These are phyloP conservation scores for Amaranthus cruentus DNA, from an alignment of 148 eudicot genomes.

Conservation along the genomic window DNA sequence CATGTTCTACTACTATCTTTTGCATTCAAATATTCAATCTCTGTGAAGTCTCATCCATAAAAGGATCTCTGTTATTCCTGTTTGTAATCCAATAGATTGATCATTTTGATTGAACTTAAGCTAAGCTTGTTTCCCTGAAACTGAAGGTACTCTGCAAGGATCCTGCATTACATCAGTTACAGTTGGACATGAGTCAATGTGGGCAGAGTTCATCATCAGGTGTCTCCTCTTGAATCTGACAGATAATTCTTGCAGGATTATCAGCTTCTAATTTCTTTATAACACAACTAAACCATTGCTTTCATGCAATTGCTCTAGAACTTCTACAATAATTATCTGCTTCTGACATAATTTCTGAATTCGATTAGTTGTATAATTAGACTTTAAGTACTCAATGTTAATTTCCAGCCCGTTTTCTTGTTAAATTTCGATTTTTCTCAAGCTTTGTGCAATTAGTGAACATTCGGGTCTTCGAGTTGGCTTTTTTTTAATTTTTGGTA, in stretches of 20 bases:
- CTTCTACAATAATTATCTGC: constrained; percentile 10
- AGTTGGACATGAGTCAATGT: constrained; percentile 49
- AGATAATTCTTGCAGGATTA: background rate
- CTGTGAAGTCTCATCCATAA: background rate
- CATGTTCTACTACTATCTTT: too few species aligned
- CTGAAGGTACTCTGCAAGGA: constrained; percentile 53
- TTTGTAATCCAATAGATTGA: background rate
- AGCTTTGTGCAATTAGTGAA: too few species aligned
- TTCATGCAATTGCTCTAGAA: constrained; percentile 14
- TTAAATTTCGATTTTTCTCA: too few species aligned
- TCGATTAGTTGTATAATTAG: too few species aligned
- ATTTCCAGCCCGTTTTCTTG: too few species aligned
- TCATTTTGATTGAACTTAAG: background rate
- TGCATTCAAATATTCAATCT: too few species aligned
- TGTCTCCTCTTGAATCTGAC: constrained; percentile 44
- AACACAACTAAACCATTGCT: constrained; percentile 5
- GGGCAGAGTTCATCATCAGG: constrained; percentile 67
- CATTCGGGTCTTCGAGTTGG: too few species aligned
- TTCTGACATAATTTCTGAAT: constrained; percentile 1
- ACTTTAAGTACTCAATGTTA: too few species aligned
- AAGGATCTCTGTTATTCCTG: background rate
- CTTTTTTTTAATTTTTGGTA: too few species aligned
- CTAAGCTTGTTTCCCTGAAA: background rate
- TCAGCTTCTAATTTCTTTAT: constrained; percentile 7
- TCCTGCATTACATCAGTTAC: constrained; percentile 40